phyloP scores from a whole-genome alignment of 2,329 filamentous ascomycete species.

The Stachybotrys elegans region DNA sequence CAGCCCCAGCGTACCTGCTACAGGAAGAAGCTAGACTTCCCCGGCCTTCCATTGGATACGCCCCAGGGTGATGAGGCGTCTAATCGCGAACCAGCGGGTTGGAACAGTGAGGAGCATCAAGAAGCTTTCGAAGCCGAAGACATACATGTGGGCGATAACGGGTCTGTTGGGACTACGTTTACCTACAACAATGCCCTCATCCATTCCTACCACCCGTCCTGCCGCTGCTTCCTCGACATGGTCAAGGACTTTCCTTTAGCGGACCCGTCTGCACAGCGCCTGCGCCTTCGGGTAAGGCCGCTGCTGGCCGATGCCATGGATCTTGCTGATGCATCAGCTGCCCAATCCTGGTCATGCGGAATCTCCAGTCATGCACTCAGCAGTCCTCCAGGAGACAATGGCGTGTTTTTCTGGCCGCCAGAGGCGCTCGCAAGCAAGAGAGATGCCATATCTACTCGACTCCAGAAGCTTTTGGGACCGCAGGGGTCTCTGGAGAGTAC shows the following conservation, averaged over 20 bases:
- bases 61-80: background rate
- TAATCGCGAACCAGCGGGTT: slow-evolving; percentile 12
- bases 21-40: slow-evolving; percentile 46
- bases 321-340: too few relatives aligned
- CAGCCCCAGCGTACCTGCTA: slow-evolving; percentile 63
- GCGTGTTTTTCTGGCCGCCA: slow-evolving; percentile 18
- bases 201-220: slow-evolving; percentile 48
- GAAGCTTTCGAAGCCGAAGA: slow-evolving; percentile 10
- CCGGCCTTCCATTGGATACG: slow-evolving; percentile 3
- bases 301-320: too few relatives aligned
- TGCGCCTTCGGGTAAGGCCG: slow-evolving; percentile 35
- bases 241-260: slow-evolving; percentile 42
- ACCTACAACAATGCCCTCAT: slow-evolving; percentile 50
- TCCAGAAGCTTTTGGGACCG: slow-evolving; percentile 31
- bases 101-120: slow-evolving; percentile 29
- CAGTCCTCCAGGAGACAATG: background rate
- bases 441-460: slow-evolving; percentile 10
- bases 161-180: slow-evolving; percentile 33
- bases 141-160: slow-evolving; percentile 45
- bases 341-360: too few relatives aligned
- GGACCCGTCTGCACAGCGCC: slow-evolving; percentile 22
- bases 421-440: slow-evolving; percentile 3
- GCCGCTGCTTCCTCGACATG: slow-evolving; percentile 54
- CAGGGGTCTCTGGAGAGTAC: slow-evolving; percentile 25
- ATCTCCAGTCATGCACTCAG: too few relatives aligned